A percentile compares a stretch with the other conserved stretches of the same genome.
These are phyloP conservation scores for Heliocybe sulcata DNA, from an alignment of 1,284 basidiomycete genomes.

Conservation along the genomic window DNA sequence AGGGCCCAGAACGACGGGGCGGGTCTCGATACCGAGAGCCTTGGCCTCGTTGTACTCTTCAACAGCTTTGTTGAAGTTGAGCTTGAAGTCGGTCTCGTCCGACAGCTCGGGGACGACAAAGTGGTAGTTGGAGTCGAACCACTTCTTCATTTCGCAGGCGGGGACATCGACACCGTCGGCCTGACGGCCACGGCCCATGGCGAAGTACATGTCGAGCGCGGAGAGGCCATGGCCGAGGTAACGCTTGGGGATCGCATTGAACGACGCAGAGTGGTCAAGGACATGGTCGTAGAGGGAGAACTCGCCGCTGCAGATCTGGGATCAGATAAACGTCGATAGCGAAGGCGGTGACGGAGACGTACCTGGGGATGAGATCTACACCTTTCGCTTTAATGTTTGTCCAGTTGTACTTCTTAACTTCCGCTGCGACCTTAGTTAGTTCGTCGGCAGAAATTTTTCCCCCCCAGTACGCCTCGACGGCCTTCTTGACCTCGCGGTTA, in stretches of 20 bases:
- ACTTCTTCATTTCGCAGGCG: conserved; percentile 99
- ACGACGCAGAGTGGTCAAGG: conserved; percentile 93
- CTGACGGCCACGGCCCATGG: conserved; percentile 99
- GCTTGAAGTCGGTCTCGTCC: conserved; percentile 88
- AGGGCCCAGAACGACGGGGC: conserved; percentile 95
- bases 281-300: conserved; percentile 99
- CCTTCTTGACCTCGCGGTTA: conserved; percentile 98
- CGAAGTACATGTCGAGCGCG: conserved; percentile 93
- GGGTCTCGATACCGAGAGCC: conserved; percentile 83
- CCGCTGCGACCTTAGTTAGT: conserved; percentile 84
- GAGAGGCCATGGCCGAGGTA: conserved; percentile 87
- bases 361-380: conserved; percentile 93
- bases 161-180: conserved; percentile 92
- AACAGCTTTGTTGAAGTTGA: conserved; percentile 93
- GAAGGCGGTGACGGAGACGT: conserved; percentile 17
- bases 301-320: conserved; percentile 65
- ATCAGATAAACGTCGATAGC: not conserved
- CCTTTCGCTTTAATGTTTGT: conserved; percentile 81
- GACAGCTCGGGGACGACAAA: conserved; percentile 98
- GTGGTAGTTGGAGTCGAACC: conserved; percentile 99
- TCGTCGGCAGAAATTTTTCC: conserved; percentile 89
- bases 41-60: conserved; percentile 96
- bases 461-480: conserved; percentile 97
- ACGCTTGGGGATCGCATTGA: conserved; percentile 96
- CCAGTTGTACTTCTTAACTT: conserved; percentile 91